Evolutionary conservation across 805 yeast species (phyloP), one percentile per base, ranked within the genome.

Genomic region (Wickerhamomyces chaumierensis): DNA sequence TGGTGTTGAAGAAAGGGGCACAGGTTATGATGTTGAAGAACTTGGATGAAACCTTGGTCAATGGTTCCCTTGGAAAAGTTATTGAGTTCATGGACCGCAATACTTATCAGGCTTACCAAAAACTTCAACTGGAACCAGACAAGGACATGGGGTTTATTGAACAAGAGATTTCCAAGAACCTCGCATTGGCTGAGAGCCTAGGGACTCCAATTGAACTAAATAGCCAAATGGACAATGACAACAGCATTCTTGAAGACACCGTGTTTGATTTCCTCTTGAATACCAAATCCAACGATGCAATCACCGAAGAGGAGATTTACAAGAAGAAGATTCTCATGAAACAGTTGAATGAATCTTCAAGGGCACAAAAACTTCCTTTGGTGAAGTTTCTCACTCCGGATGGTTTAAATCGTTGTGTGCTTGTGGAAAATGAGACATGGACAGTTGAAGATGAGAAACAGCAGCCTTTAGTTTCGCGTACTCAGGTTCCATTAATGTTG

Each of bases 1-100:
- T 83, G 13, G 62, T 62, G 6, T 59, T 83, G 48, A 83, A 81
- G 50, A 69, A 69, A 39, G 81, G 81, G 34, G 85, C 90, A 0
- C 92, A 82, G 57, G 94, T 83, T 1, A 82, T 83, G 90, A 74
- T 82, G 67, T 68, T 82, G 35, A 82, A 82, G 52, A 83, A 83
- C 51, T 67, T 78, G 40, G 90, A 81, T 52, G 79, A 73, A 21
- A 68, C 75, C 0, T 62, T 83, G 36, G 92, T 82, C 11, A 83
- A 83, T 58, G 94, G 94, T 0, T 75, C 87, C 0, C 59, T 82
- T 25, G 94, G 94, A 0, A 77, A 66, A 47, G 81, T 83, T 1
- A 56, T 78, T 32, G 81, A 68, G 42, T 78, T 76, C 45, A 57
- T 72, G 25, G 76, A 72, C 49, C 65, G 69, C 16, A 68, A 65